These are phyloP conservation scores for Polytrichum commune DNA, from an alignment of 225 moss, liverwort and hornwort species.

Conservation along the genomic window DNA sequence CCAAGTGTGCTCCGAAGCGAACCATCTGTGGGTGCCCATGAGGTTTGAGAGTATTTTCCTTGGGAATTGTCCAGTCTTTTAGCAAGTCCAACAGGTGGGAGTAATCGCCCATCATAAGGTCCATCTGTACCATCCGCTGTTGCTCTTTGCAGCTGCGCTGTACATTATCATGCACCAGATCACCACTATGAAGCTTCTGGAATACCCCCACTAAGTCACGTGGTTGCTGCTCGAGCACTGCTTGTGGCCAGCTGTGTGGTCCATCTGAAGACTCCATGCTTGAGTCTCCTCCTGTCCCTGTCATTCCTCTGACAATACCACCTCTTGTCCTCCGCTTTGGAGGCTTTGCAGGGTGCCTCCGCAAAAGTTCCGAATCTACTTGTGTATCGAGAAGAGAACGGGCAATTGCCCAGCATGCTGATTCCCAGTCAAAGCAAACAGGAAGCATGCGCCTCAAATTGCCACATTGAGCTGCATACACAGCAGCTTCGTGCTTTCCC, in stretches of 20 bases:
- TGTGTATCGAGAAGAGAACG: constrained; percentile 86
- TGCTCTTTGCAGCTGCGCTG: constrained; percentile 92
- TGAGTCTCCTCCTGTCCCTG: constrained; percentile 21
- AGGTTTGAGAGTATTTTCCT: constrained; percentile 61
- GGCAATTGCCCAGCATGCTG: constrained; percentile 94
- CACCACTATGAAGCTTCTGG: constrained; percentile 88
- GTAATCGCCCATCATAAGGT: constrained; percentile 89
- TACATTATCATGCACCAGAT: constrained; percentile 89
- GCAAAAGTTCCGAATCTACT: constrained; percentile 80
- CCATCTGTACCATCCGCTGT: constrained; percentile 88
- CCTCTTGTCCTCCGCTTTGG: constrained; percentile 18
- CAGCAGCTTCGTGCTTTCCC: constrained; percentile 90
- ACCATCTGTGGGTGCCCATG: constrained; percentile 99
- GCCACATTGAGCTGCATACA: constrained; percentile 87
- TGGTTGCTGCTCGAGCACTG: constrained; percentile 89
- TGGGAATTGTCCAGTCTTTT: constrained; percentile 83
- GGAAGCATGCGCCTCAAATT: constrained; percentile 96
- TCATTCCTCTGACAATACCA: constrained; percentile 11
- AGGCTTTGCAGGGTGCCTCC: constrained; percentile 53
- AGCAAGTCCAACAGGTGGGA: constrained; percentile 89
- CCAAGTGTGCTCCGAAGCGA: constrained; percentile 92
- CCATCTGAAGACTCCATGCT: constrained; percentile 44
- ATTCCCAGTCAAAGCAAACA: constrained; percentile 90
- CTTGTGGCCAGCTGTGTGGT: constrained; percentile 79
- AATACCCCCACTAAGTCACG: constrained; percentile 84